phyloP scores from a whole-genome alignment of 148 eudicot species.

The Camellia lanceoleosa region DNA sequence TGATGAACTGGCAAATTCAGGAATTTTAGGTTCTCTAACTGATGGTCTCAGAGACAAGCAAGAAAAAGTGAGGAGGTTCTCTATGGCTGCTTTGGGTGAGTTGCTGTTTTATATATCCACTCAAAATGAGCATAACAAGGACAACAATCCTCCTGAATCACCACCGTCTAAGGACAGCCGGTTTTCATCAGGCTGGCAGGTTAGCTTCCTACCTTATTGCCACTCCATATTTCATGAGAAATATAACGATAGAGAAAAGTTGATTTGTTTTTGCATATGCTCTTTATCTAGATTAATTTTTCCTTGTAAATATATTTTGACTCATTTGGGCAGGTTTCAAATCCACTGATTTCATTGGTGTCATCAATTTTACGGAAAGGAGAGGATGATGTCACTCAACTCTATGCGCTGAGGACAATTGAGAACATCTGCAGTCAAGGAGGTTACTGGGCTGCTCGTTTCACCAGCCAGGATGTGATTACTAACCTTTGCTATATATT shows the following conservation, averaged over 20 bases:
- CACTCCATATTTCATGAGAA: conserved; percentile 4
- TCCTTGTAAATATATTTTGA: neutral
- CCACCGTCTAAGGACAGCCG: conserved; percentile 65
- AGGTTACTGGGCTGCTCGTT: conserved; percentile 85
- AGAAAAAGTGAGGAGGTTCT: conserved; percentile 95
- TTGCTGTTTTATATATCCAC: conserved; percentile 90
- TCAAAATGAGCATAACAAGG: conserved; percentile 64
- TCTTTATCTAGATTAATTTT: neutral
- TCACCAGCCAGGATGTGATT: conserved; percentile 82
- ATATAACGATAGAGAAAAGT: neutral
- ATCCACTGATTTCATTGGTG: conserved; percentile 70
- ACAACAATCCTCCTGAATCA: conserved; percentile 53
- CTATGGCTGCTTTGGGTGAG: conserved; percentile 99
- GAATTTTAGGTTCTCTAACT: conserved; percentile 69
- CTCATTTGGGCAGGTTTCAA: conserved; percentile 62
- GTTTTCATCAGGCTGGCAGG: conserved; percentile 88
- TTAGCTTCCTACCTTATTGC: conserved; percentile 25
- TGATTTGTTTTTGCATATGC: neutral
- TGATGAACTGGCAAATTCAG: conserved; percentile 83
- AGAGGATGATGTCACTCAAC: conserved; percentile 92
- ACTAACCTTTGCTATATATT: conserved; percentile 82
- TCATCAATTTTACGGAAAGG: conserved; percentile 85
- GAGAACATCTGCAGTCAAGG: conserved; percentile 97
- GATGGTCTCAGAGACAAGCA: conserved; percentile 88
- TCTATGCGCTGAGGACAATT: conserved; percentile 90